A percentile compares a stretch with the other conserved stretches of the same genome.
phyloP scores from a whole-genome alignment of 2,329 filamentous ascomycete genomes.

The Berkeleyomyces basicola region DNA sequence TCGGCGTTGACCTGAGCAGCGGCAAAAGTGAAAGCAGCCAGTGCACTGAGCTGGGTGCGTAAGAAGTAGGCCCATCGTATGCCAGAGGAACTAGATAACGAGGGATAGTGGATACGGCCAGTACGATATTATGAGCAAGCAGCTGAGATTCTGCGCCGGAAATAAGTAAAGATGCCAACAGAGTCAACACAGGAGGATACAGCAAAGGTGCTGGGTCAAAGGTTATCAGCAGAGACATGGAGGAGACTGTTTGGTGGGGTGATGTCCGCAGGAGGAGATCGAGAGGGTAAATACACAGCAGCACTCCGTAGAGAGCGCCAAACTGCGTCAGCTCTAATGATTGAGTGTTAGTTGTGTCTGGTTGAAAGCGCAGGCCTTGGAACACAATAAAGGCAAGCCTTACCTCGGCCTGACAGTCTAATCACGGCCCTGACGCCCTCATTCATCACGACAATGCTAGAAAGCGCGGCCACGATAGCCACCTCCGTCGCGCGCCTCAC shows the following conservation, averaged over 20 bases:
- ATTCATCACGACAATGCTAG: constrained; percentile 32
- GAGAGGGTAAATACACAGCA: constrained; percentile 41
- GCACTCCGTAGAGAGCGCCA: constrained; percentile 21
- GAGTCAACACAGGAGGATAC: constrained; percentile 63
- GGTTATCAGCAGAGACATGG: constrained; percentile 45
- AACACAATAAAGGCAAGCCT: not conserved
- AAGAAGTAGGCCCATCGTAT: not conserved
- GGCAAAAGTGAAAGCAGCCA: constrained; percentile 66
- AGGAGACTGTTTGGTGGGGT: constrained; percentile 22
- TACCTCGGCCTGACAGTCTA: not conserved
- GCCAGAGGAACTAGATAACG: constrained; percentile 49
- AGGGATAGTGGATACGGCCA: constrained; percentile 64
- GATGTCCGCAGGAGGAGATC: constrained; percentile 37
- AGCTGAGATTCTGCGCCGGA: constrained; percentile 40
- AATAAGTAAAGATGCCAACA: constrained; percentile 62
- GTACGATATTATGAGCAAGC: constrained; percentile 64
- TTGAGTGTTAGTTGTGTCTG: not conserved
- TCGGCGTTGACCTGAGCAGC: constrained; percentile 24
- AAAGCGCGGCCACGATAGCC: constrained; percentile 33
- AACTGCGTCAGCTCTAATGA: constrained; percentile 28
- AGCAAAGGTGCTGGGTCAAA: constrained; percentile 87
- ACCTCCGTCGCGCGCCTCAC: constrained; percentile 37
- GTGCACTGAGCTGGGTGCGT: constrained; percentile 34
- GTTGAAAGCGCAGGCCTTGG: not conserved
- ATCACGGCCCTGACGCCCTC: constrained; percentile 20